phyloP scores from a whole-genome alignment of 768 basidiomycete genomes.

The Neoboletus subvelutipes region DNA sequence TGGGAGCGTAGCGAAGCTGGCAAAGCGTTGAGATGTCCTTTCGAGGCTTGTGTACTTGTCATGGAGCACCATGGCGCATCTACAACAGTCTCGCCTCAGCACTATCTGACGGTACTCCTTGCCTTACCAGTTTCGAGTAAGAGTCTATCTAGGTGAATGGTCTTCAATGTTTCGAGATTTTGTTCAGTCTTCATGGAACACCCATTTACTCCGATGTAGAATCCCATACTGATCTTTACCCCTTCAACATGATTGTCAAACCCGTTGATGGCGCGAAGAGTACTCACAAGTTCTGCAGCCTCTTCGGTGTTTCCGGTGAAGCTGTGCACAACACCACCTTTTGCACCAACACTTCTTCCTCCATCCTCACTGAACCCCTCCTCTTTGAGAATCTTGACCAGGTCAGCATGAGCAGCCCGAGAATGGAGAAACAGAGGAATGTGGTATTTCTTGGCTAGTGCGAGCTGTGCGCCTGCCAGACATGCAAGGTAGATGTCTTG shows the following conservation, averaged over 20 bases:
- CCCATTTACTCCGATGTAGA: constrained; percentile 62
- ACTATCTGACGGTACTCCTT: background rate
- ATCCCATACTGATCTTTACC: constrained; percentile 68
- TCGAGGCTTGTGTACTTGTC: constrained; percentile 64
- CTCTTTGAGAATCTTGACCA: constrained; percentile 62
- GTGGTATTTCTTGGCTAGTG: constrained; percentile 64
- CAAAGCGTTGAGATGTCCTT: constrained; percentile 46
- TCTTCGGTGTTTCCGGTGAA: constrained; percentile 72
- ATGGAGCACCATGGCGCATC: constrained; percentile 77
- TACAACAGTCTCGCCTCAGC: constrained; percentile 23
- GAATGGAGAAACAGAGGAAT: constrained; percentile 83
- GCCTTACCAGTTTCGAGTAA: constrained; percentile 72
- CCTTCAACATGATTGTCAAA: background rate
- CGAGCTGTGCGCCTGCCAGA: constrained; percentile 50
- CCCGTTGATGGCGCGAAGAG: background rate
- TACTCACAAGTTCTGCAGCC: constrained; percentile 59
- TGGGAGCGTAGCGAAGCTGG: constrained; percentile 44
- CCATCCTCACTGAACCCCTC: constrained; percentile 62
- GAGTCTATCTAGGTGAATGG: constrained; percentile 57
- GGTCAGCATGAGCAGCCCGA: constrained; percentile 69
- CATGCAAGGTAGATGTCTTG: background rate
- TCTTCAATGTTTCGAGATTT: constrained; percentile 54
- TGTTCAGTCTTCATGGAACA: constrained; percentile 74
- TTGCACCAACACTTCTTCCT: constrained; percentile 53
- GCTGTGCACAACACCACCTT: constrained; percentile 80